Conservation (phyloP, 306 rosid genomes). For the Prunus campanulata region DNA sequence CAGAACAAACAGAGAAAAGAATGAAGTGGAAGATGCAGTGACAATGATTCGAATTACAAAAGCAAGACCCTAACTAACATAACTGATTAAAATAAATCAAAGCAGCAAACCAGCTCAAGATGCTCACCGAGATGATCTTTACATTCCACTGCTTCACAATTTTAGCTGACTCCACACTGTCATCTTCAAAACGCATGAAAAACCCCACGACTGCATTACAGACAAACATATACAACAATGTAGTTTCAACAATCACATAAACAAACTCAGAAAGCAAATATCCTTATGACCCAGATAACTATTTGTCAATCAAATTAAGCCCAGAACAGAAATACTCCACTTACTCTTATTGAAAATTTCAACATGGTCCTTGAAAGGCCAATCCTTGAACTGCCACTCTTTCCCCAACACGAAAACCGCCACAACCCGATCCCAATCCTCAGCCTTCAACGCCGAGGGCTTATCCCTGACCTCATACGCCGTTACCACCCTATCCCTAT, state of each 20-base stretch:
- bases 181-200: constrained; percentile 68
- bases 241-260: neutral
- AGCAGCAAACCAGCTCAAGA: constrained; percentile 12
- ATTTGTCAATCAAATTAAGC: constrained; percentile 5
- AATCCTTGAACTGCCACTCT: constrained; percentile 82
- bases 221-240: neutral
- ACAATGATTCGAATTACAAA: neutral
- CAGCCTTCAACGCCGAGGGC: constrained; percentile 75
- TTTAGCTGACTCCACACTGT: constrained; percentile 87
- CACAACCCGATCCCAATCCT: constrained; percentile 97
- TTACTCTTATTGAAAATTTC: constrained; percentile 61
- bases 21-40: neutral
- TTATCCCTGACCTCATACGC: constrained; percentile 99
- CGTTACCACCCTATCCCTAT: constrained; percentile 74
- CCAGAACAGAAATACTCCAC: constrained; percentile 25
- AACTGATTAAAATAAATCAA: neutral
- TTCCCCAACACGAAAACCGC: constrained; percentile 95
- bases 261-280: neutral
- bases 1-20: neutral
- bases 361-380: constrained; percentile 68
- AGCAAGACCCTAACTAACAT: neutral
- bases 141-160: constrained; percentile 99
- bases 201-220: constrained; percentile 54
- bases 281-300: neutral
- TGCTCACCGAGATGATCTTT: constrained; percentile 81